Conservation (phyloP, 305 asterid genomes). For the Andrographis paniculata region DNA sequence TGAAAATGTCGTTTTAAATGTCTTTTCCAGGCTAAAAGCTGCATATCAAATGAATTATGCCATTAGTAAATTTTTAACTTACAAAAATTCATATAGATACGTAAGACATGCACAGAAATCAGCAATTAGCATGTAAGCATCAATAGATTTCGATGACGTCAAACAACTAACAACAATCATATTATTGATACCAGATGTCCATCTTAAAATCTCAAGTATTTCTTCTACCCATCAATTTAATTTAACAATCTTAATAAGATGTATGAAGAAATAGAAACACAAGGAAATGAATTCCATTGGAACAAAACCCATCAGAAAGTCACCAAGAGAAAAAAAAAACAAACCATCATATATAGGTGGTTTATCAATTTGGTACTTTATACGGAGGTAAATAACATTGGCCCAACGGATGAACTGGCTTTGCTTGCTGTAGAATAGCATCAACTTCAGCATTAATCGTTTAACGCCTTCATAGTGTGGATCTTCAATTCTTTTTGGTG, state of each 20-base stretch:
- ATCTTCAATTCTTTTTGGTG: constrained; percentile 58
- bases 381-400: constrained; percentile 66
- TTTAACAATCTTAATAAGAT: too few species aligned
- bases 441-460: constrained; percentile 45
- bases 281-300: not conserved
- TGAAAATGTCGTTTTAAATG: constrained; percentile 80
- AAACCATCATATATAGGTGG: constrained; percentile 83
- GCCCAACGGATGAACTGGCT: constrained; percentile 84
- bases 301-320: constrained; percentile 1
- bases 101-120: constrained; percentile 8
- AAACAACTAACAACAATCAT: too few species aligned
- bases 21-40: constrained; percentile 95
- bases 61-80: constrained; percentile 7
- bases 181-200: too few species aligned
- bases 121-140: too few species aligned
- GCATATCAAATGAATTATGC: constrained; percentile 25
- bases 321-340: constrained; percentile 19
- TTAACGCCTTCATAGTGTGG: constrained; percentile 63
- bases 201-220: too few species aligned
- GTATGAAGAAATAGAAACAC: too few species aligned
- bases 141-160: too few species aligned
- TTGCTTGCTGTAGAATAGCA: constrained; percentile 83
- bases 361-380: constrained; percentile 60
- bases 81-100: constrained; percentile 7
- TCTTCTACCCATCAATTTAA: too few species aligned